A percentile compares a stretch with the other conserved stretches of the same genome.
Evolutionary conservation across 1,284 basidiomycete genomes (phyloP).

Genomic region (Albatrellus sp.): DNA sequence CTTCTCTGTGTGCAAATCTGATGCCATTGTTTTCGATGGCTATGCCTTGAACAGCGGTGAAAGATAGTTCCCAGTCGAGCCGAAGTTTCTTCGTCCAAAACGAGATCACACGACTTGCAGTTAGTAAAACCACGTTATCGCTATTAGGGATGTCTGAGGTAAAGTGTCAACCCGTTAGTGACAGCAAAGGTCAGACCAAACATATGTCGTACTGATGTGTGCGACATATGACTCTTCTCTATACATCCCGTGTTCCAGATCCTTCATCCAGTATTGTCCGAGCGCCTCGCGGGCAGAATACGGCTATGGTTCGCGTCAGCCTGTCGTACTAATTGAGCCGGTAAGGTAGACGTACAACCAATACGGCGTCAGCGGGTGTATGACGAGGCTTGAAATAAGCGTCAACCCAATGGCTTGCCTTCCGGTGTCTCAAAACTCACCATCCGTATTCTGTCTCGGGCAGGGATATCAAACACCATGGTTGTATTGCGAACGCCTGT

Average conservation of each 20-base stretch:
- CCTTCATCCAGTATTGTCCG: constrained; percentile 95
- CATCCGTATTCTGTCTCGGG: constrained; percentile 79
- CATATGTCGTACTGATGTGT: constrained; percentile 54
- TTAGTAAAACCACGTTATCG: constrained; percentile 79
- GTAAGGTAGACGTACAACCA: constrained; percentile 45
- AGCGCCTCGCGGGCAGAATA: constrained; percentile 84
- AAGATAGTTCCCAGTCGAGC: constrained; percentile 87
- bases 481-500: constrained; percentile 93
- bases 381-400: constrained; percentile 56
- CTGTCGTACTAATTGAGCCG: not conserved
- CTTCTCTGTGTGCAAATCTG: constrained; percentile 69
- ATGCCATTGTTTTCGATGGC: constrained; percentile 85
- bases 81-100: constrained; percentile 81
- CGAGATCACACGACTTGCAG: constrained; percentile 66
- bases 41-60: constrained; percentile 80
- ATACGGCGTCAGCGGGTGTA: constrained; percentile 75
- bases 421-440: constrained; percentile 25
- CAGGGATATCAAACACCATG: constrained; percentile 91
- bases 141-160: constrained; percentile 60
- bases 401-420: not conserved
- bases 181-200: not conserved
- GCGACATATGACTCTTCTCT: constrained; percentile 84
- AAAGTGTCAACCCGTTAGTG: constrained; percentile 2
- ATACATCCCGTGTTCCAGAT: constrained; percentile 80
- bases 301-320: constrained; percentile 34